Evolutionary conservation across 768 basidiomycete genomes (phyloP).

Genomic region (Kwoniella pini): DNA sequence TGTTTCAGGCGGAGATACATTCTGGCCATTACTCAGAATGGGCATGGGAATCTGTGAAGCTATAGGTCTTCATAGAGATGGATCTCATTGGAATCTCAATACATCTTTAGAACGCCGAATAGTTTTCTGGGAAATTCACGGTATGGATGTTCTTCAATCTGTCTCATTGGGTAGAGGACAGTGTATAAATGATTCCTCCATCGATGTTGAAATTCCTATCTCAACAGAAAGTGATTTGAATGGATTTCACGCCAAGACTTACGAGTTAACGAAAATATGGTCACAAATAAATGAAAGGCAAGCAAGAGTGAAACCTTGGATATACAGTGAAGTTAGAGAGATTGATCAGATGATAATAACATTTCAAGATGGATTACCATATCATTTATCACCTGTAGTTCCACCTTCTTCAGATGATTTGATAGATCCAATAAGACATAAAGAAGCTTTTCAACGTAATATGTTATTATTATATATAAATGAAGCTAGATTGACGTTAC

Average conservation of each 20-base stretch:
- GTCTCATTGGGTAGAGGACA: constrained; percentile 25
- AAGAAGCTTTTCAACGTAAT: constrained; percentile 20
- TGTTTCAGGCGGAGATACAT: constrained; percentile 15
- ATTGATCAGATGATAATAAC: constrained; percentile 15
- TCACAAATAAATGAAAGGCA: constrained; percentile 29
- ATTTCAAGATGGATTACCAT: constrained; percentile 20
- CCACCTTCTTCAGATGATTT: constrained; percentile 20
- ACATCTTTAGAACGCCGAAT: constrained; percentile 17
- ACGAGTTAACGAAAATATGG: constrained; percentile 23
- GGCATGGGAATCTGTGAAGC: constrained; percentile 29
- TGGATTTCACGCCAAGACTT: constrained; percentile 18
- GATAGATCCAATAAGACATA: constrained; percentile 7
- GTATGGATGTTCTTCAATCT: constrained; percentile 20
- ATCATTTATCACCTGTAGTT: constrained; percentile 18
- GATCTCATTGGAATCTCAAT: constrained; percentile 16
- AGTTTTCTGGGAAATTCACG: constrained; percentile 34
- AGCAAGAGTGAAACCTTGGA: constrained; percentile 17
- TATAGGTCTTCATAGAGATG: constrained; percentile 29
- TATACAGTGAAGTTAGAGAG: constrained; percentile 21
- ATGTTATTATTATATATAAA: constrained; percentile 25
- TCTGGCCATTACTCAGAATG: constrained; percentile 26
- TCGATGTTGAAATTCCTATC: constrained; percentile 25
- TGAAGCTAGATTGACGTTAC: constrained; percentile 24
- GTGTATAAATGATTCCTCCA: constrained; percentile 20
- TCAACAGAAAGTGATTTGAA: constrained; percentile 10